Evolutionary conservation across 2,329 filamentous ascomycete genomes (phyloP).

Genomic region (Chrysoporthe deuterocubensis): DNA sequence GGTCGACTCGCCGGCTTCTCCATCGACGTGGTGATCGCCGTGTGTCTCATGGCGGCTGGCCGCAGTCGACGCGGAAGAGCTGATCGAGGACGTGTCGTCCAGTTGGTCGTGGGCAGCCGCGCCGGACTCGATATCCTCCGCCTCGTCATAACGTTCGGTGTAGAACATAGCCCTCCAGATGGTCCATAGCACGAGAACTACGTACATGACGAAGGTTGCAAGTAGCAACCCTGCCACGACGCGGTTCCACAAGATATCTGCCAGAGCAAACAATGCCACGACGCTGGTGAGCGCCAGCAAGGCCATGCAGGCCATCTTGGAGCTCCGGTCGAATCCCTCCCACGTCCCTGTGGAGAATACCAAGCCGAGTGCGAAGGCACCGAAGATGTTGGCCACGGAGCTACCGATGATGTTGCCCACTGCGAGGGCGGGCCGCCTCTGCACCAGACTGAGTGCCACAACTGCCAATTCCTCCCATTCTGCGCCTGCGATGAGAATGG

Average conservation of each 20-base stretch:
- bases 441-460: constrained; percentile 51
- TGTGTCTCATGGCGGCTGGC: constrained; percentile 30
- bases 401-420: constrained; percentile 60
- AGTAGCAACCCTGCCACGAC: constrained; percentile 46
- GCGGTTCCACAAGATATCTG: constrained; percentile 30
- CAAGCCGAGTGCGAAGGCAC: constrained; percentile 58
- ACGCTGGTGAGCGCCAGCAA: constrained; percentile 48
- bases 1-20: constrained; percentile 21
- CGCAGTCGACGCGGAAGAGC: constrained; percentile 50
- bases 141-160: constrained; percentile 43
- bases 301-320: constrained; percentile 50
- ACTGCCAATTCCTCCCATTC: constrained; percentile 62
- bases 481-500: constrained; percentile 55
- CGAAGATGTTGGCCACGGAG: constrained; percentile 58
- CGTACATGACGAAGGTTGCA: constrained; percentile 47
- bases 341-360: constrained; percentile 41
- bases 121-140: constrained; percentile 35
- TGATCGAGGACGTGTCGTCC: constrained; percentile 34
- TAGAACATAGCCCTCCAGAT: constrained; percentile 48
- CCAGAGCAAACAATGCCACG: constrained; percentile 40
- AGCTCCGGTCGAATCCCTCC: constrained; percentile 49
- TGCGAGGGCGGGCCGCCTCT: constrained; percentile 50
- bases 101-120: constrained; percentile 34
- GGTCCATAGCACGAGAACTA: constrained; percentile 47
- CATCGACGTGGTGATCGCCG: constrained; percentile 3